A percentile compares a stretch with the other conserved stretches of the same genome.
phyloP scores from a whole-genome alignment of 176 grass and related monocot species.

The Phragmites australis region DNA sequence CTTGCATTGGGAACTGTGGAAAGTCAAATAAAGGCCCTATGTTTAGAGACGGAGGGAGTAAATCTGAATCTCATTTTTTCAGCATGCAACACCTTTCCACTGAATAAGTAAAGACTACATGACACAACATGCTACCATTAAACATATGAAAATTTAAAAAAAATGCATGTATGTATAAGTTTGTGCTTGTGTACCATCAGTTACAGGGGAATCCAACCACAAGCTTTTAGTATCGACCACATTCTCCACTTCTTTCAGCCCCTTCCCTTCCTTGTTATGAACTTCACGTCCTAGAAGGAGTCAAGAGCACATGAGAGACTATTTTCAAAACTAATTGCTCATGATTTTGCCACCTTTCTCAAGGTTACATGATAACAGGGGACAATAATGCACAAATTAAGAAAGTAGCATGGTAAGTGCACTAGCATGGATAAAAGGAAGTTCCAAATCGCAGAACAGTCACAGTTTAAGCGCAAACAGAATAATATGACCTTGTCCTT shows the following conservation, averaged over 20 bases:
- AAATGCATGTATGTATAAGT: not conserved
- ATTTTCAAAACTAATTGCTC: not conserved
- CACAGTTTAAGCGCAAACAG: conserved; percentile 2
- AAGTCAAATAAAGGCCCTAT: not conserved
- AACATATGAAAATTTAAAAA: conserved; percentile 15
- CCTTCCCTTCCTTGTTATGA: conserved; percentile 42
- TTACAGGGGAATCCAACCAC: conserved; percentile 37
- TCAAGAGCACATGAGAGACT: conserved; percentile 21
- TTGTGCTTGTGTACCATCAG: conserved; percentile 37
- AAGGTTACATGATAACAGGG: not conserved
- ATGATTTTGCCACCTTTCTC: not conserved
- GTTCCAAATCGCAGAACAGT: not conserved
- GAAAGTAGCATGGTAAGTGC: not conserved
- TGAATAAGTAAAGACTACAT: conserved; percentile 1
- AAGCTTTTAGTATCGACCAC: not conserved
- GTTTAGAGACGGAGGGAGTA: not conserved
- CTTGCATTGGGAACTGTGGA: not conserved
- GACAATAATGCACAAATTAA: not conserved
- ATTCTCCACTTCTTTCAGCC: conserved; percentile 38
- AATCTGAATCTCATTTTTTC: not conserved
- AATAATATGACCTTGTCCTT: not conserved
- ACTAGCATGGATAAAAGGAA: not conserved
- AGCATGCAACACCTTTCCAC: not conserved
- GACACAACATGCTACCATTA: not conserved
- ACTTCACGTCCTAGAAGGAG: conserved; percentile 35